Base-by-base conservation (phyloP, 371 early-diverging fungal species). In the Cokeromyces recurvatus region DNA sequence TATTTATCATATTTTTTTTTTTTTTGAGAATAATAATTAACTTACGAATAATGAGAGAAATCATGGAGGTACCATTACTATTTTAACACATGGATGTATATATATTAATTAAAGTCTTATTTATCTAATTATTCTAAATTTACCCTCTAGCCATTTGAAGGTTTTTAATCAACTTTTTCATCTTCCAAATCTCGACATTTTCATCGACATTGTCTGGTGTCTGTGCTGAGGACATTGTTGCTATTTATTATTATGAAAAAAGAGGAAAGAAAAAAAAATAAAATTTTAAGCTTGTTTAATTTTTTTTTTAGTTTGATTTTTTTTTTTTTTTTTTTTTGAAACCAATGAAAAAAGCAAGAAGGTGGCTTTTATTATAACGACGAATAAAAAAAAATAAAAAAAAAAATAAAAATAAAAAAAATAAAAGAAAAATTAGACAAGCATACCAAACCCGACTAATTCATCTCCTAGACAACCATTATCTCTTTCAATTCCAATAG, bases 61-160 rank as follows among this genome's bases (percentile, higher is more conserved):
- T 98, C 99, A 99, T 99, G 52, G 97, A 96, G 6, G 99, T 99
- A 47, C 99, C 99, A 66, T 98, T 99, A 57, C 90, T 90, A 77
- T 40, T 20, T 10, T 8, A 7, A 43, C 14, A 19, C 11, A 27
- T 5, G 29, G 29, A 5, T 5, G 11, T 27, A 5, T 5, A 27
- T 27, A 27, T 27, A 27, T 5, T 27, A 27, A 7, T 27, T 11
- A 27, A 27, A 27, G 29, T 27, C 29, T 7, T 27, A n/a, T n/a
- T n/a, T n/a, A n/a, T n/a, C n/a, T n/a, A n/a, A n/a, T n/a, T n/a
- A n/a, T n/a, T n/a, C n/a, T n/a, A n/a, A 24, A 38, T 40, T 60
- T 81, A 90, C 90, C 99, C 99, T 63, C 94, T 77, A 9, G 97
- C 96, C 44, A 91, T 89, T 48, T 93, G 87, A 58, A 99, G 79